Evolutionary conservation across 192 early-diverging fungal genomes (phyloP).

Genomic region (Coemansia sp.): DNA sequence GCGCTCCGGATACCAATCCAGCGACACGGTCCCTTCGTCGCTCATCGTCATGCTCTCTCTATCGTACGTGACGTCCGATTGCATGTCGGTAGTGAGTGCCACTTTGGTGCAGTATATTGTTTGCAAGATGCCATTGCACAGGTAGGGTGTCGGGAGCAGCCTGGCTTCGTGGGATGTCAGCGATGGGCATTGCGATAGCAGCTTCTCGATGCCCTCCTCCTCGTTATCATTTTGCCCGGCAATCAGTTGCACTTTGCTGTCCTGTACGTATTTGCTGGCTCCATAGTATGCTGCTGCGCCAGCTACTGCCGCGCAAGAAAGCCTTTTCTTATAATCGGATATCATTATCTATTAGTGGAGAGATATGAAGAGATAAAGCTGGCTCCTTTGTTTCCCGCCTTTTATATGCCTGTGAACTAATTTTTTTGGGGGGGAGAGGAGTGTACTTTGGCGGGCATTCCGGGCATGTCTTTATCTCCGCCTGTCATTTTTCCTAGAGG

Average conservation of each 20-base stretch:
- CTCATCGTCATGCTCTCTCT: constrained; percentile 57
- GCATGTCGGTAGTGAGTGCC: constrained; percentile 35
- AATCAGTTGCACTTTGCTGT: constrained; percentile 10
- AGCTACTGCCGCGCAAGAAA: neutral
- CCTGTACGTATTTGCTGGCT: neutral
- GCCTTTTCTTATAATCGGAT: neutral
- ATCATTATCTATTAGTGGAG: neutral
- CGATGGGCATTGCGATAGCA: constrained; percentile 52
- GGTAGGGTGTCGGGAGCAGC: constrained; percentile 70
- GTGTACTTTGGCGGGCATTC: too few species aligned
- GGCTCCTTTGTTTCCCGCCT: too few species aligned
- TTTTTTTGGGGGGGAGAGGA: too few species aligned
- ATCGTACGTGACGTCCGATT: constrained; percentile 14
- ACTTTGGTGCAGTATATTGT: constrained; percentile 52
- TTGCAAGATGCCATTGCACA: constrained; percentile 76
- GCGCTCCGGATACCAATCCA: constrained; percentile 79
- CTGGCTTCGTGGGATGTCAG: constrained; percentile 39
- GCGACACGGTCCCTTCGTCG: constrained; percentile 78
- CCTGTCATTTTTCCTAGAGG: too few species aligned
- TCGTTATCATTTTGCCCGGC: neutral
- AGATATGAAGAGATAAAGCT: too few species aligned
- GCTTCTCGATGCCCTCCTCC: constrained; percentile 2
- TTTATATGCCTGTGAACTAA: too few species aligned
- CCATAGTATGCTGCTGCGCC: constrained; percentile 10
- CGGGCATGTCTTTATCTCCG: too few species aligned